These are phyloP conservation scores for Hemileccinum impolitum DNA, from an alignment of 768 basidiomycete species.

Conservation along the genomic window DNA sequence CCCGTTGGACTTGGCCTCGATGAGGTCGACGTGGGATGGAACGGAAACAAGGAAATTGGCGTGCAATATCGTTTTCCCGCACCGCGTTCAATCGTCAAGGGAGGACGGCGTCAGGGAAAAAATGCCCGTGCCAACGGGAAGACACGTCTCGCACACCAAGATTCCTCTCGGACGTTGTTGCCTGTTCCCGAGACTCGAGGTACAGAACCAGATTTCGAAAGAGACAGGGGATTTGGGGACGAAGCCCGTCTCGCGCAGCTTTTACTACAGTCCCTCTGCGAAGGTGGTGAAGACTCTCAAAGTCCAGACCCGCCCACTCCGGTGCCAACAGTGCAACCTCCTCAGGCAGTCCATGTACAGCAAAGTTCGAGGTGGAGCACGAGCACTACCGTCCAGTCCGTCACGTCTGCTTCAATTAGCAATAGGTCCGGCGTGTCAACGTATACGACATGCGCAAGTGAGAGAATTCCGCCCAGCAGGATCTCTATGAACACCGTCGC, in stretches of 20 bases:
- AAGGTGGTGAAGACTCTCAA: slow-evolving; percentile 6
- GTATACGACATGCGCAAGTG: slow-evolving; percentile 27
- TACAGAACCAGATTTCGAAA: slow-evolving; percentile 13
- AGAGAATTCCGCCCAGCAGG: slow-evolving; percentile 22
- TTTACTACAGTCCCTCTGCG: slow-evolving; percentile 26
- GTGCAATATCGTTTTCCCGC: slow-evolving; percentile 33
- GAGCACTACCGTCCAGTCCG: slow-evolving; percentile 28
- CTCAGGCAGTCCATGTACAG: slow-evolving; percentile 17
- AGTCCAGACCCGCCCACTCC: slow-evolving; percentile 4
- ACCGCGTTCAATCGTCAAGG: slow-evolving; percentile 28
- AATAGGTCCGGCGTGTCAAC: slow-evolving; percentile 26
- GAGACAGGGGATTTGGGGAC: slow-evolving; percentile 25
- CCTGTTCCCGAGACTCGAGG: slow-evolving; percentile 21
- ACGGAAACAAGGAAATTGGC: slow-evolving; percentile 21
- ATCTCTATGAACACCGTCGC: slow-evolving; percentile 26
- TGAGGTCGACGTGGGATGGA: slow-evolving; percentile 27
- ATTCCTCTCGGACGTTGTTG: slow-evolving; percentile 25
- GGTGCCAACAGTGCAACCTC: slow-evolving; percentile 8
- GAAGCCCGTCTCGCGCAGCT: slow-evolving; percentile 30
- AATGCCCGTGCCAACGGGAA: slow-evolving; percentile 14
- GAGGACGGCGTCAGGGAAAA: slow-evolving; percentile 20
- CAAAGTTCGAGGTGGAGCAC: slow-evolving; percentile 30
- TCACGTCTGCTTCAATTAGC: slow-evolving; percentile 24
- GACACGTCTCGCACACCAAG: slow-evolving; percentile 23
- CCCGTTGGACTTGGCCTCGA: slow-evolving; percentile 26